A percentile compares a stretch with the other conserved stretches of the same genome.
Evolutionary conservation across 768 basidiomycete genomes (phyloP).

Genomic region (Lactifluus rugatus): DNA sequence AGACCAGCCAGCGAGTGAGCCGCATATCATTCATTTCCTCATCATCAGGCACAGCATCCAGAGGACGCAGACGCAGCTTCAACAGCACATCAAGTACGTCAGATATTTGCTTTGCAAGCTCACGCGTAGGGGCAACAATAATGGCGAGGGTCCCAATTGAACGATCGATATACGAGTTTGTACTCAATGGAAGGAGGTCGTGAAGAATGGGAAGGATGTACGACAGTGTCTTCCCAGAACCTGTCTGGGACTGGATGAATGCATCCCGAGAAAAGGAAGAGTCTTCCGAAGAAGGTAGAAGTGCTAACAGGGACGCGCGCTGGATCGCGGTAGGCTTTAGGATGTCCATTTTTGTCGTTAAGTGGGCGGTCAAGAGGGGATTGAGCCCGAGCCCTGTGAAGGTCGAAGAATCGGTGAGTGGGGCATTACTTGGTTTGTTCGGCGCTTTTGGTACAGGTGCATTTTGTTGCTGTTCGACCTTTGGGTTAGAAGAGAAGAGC

Average conservation of each 20-base stretch:
- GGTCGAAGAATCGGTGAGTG: conserved; percentile 60
- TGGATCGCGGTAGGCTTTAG: conserved; percentile 86
- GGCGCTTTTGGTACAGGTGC: conserved; percentile 22
- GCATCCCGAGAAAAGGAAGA: conserved; percentile 49
- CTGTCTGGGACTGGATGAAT: conserved; percentile 94
- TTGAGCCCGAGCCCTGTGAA: conserved; percentile 80
- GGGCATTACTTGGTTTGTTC: conserved; percentile 71
- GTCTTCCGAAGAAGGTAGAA: conserved; percentile 42
- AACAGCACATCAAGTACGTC: conserved; percentile 85
- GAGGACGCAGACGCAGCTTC: conserved; percentile 58
- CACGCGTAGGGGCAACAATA: conserved; percentile 90
- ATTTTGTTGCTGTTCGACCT: conserved; percentile 38
- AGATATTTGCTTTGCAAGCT: conserved; percentile 93
- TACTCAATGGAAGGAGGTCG: conserved; percentile 82
- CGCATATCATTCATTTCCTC: conserved; percentile 33
- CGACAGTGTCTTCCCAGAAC: conserved; percentile 91
- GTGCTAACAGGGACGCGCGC: conserved; percentile 53
- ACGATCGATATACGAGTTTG: conserved; percentile 87
- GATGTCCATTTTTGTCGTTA: conserved; percentile 72
- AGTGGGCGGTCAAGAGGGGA: conserved; percentile 68
- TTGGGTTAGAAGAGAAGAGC: conserved; percentile 78
- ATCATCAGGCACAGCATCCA: conserved; percentile 43
- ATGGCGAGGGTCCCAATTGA: conserved; percentile 92
- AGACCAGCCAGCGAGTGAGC: conserved; percentile 86
- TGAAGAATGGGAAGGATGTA: conserved; percentile 93